These are phyloP conservation scores for Eucalyptus fibrosa DNA, from an alignment of 345 rosid species.

Conservation along the genomic window DNA sequence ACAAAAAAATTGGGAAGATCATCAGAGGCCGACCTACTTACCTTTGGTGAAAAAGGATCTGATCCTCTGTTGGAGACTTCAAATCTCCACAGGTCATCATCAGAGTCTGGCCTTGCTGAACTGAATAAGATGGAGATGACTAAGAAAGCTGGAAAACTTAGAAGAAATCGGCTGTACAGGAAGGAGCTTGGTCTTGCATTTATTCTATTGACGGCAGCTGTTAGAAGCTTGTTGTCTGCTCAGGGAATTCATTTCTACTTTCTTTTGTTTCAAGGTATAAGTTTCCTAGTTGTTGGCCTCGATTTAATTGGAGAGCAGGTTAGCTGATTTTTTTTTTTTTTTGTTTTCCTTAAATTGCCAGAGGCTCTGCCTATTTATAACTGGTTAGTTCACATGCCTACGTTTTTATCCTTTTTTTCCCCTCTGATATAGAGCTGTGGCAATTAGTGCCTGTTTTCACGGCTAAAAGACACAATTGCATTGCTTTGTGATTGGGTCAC, in stretches of 20 bases:
- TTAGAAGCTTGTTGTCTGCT: conserved; percentile 74
- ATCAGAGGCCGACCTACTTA: conserved; percentile 80
- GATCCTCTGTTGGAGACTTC: conserved; percentile 20
- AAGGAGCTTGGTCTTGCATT: conserved; percentile 69
- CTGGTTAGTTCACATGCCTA: not conserved
- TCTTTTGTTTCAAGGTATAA: conserved; percentile 78
- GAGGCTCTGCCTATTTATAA: not conserved
- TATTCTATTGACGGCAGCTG: conserved; percentile 53
- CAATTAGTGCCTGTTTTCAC: not conserved
- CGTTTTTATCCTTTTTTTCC: not conserved
- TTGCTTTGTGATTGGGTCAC: not conserved
- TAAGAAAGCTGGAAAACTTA: conserved; percentile 26
- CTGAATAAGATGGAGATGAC: conserved; percentile 43
- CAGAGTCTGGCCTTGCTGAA: conserved; percentile 58
- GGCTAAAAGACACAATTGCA: not conserved
- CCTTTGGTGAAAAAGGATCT: conserved; percentile 48
- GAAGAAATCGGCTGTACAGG: conserved; percentile 51
- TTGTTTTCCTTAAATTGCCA: not conserved
- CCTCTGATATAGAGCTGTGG: not conserved
- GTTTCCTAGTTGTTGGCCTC: conserved; percentile 74
- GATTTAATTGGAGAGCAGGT: conserved; percentile 93
- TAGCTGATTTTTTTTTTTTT: conserved; percentile 12
- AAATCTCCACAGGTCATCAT: conserved; percentile 35
- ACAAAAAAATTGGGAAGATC: conserved; percentile 90
- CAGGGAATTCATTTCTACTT: conserved; percentile 90